These are phyloP conservation scores for Spathaspora sp. DNA, from an alignment of 805 yeast genomes.

Conservation along the genomic window DNA sequence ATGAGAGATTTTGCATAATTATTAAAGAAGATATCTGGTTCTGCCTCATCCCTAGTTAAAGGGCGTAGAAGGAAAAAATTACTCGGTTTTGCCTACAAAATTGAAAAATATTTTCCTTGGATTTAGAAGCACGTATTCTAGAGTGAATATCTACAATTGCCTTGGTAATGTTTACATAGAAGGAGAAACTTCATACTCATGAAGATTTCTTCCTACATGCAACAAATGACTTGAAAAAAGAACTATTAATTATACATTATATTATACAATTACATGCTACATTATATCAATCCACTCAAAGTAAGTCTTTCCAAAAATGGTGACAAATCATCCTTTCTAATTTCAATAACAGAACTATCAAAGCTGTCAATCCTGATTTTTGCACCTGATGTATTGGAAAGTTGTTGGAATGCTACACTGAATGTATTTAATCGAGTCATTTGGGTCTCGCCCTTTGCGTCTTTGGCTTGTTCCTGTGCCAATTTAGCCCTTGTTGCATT, in stretches of 20 bases:
- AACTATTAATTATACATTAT: background rate
- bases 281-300: conserved; percentile 52
- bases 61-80: too few relatives aligned
- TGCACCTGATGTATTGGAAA: conserved; percentile 81
- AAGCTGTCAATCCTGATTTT: conserved; percentile 89
- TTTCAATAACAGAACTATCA: conserved; percentile 90
- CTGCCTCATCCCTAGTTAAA: too few relatives aligned
- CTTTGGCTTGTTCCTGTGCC: conserved; percentile 19
- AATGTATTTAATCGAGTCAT: conserved; percentile 67
- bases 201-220: too few relatives aligned
- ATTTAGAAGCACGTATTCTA: too few relatives aligned
- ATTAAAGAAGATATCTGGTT: too few relatives aligned
- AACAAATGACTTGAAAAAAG: too few relatives aligned
- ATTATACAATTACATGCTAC: background rate
- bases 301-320: conserved; percentile 85
- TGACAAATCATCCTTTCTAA: conserved; percentile 79
- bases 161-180: too few relatives aligned
- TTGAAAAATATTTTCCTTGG: too few relatives aligned
- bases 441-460: conserved; percentile 41
- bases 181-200: too few relatives aligned
- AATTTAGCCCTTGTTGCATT: conserved; percentile 31
- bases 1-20: too few relatives aligned
- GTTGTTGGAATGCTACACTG: conserved; percentile 87
- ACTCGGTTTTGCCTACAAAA: too few relatives aligned
- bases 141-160: too few relatives aligned